phyloP scores from a whole-genome alignment of 2,329 filamentous ascomycete genomes.

The Aspergillus quadrilineatus region DNA sequence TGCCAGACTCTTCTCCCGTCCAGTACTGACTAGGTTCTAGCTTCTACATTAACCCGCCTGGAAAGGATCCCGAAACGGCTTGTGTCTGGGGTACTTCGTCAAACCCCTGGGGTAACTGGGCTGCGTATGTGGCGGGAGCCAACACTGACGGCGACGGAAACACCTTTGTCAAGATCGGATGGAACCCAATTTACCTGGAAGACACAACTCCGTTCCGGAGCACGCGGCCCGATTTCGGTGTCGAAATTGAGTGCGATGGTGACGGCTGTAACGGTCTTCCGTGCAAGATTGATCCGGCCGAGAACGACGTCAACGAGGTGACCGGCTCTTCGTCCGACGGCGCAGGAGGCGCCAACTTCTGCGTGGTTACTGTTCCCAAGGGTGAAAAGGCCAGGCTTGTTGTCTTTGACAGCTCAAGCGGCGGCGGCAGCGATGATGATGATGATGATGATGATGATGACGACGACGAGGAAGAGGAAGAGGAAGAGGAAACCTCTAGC shows the following conservation, averaged over 20 bases:
- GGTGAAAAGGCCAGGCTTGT: conserved; percentile 68
- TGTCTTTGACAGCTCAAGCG: conserved; percentile 50
- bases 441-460: too few relatives aligned
- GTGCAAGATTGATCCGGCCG: conserved; percentile 66
- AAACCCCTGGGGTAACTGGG: conserved; percentile 71
- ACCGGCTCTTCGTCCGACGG: conserved; percentile 58
- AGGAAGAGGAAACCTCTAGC: conserved; percentile 9
- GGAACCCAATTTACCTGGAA: conserved; percentile 72
- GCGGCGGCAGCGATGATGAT: conserved; percentile 17
- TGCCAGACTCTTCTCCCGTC: not conserved
- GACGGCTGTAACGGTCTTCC: conserved; percentile 70
- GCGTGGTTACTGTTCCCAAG: conserved; percentile 71
- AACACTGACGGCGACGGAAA: conserved; percentile 65
- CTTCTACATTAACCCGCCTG: conserved; percentile 77
- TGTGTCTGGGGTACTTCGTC: conserved; percentile 69
- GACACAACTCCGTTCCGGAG: conserved; percentile 52
- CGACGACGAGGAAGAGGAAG: not conserved
- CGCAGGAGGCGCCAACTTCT: conserved; percentile 69
- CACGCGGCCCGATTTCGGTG: conserved; percentile 63
- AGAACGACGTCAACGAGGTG: conserved; percentile 58
- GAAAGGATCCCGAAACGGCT: conserved; percentile 57
- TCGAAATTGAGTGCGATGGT: conserved; percentile 68
- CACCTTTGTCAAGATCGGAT: conserved; percentile 73
- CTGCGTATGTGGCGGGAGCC: conserved; percentile 71
- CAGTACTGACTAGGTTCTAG: conserved; percentile 40